phyloP scores from a whole-genome alignment of 495 filamentous ascomycete species.

The Aspergillus diversus region DNA sequence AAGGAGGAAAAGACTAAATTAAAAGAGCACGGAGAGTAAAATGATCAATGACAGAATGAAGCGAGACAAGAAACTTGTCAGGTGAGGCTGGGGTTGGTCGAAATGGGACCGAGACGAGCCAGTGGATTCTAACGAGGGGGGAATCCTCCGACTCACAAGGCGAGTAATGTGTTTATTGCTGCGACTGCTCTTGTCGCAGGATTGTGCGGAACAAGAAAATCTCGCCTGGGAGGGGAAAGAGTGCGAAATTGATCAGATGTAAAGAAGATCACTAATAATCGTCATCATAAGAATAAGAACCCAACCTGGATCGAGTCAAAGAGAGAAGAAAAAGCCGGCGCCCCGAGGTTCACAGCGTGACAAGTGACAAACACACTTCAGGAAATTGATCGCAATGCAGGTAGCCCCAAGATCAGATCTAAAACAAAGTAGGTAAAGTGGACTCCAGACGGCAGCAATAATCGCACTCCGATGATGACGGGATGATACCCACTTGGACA shows the following conservation, averaged over 20 bases:
- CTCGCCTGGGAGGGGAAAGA: background rate
- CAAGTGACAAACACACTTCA: conserved; percentile 8
- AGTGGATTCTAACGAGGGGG: background rate
- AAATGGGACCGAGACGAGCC: background rate
- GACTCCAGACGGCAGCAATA: conserved; percentile 4
- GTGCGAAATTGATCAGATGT: background rate
- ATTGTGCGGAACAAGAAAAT: conserved; percentile 3
- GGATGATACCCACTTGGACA: background rate
- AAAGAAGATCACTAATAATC: conserved; percentile 11
- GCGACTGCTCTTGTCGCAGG: background rate
- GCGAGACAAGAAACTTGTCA: background rate
- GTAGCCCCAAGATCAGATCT: conserved; percentile 14
- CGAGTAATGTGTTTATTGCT: background rate
- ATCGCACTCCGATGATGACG: background rate
- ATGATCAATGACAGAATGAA: conserved; percentile 15
- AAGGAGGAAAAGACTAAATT: conserved; percentile 2
- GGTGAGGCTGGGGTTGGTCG: conserved; percentile 1
- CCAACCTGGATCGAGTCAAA: conserved; percentile 4
- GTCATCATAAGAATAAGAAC: background rate
- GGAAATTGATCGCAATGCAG: conserved; percentile 12
- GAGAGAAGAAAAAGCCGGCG: conserved; percentile 10
- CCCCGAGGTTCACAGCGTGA: conserved; percentile 6
- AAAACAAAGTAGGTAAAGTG: conserved; percentile 13
- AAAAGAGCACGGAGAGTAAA: conserved; percentile 3
- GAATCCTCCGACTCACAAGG: background rate